Evolutionary conservation across 257 asterid species (phyloP), one percentile per base, ranked within the genome.

Genomic region (Jaltomata sinuosa): DNA sequence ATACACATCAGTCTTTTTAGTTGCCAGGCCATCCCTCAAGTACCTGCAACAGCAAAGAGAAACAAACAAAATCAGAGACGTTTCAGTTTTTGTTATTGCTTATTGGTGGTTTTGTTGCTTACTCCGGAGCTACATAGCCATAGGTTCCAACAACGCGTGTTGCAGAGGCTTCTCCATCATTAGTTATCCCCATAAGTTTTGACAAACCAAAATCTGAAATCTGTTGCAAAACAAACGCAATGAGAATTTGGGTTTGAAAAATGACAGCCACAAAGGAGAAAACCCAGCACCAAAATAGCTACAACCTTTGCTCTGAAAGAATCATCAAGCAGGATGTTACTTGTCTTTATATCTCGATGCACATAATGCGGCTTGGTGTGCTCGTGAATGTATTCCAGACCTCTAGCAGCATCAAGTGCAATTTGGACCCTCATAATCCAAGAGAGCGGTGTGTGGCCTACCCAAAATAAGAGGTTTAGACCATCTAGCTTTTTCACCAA

Each of bases 341-440:
- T 95, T 1, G 98, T 92, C 89, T 97, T 97, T 89, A 97, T 89
- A 90, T 97, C 99, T 31, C 99, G 91, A 85, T 97, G 99, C 67
- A 97, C 98, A 65, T 97, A 97, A 82, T 94, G 98, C 80, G 98
- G 98, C 69, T 92, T 94, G 0, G 99, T 97, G 94, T 97, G 99
- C 87, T 97, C 99, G 10, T 97, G 99, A 89, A 97, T 92, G 90
- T 97, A 97, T 87, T 97, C 99, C 50, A 97, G 85, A 84, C 98
- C 99, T 91, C 97, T 89, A 81, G 98, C 98, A 84, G 99, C 92
- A 89, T 97, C 99, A n/a, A 97, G 97, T n/a, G 97, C 98, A 88
- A 97, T 93, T 89, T 94, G 98, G 82, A 97, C 91, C 89, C 99
- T 93, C 96, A 90, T 86, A 79, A 93, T 92, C 99, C 99, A 97